A percentile compares a stretch with the other conserved stretches of the same genome.
Conservation (phyloP, 345 rosid species). For the Salix exigua region DNA sequence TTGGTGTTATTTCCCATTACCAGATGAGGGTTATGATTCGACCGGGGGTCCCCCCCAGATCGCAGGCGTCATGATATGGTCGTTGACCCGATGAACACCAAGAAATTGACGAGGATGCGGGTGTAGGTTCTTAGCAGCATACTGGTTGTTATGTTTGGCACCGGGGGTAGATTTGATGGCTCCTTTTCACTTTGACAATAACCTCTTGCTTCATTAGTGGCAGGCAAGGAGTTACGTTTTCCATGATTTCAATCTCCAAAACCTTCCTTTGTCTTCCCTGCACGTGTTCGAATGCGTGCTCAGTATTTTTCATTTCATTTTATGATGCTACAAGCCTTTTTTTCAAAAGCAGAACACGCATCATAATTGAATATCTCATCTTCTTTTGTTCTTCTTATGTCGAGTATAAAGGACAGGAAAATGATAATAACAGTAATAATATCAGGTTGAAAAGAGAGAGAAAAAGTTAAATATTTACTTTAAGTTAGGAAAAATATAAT, state of each 20-base stretch:
- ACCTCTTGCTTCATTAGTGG: background rate
- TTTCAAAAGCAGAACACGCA: no score
- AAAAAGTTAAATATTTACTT: no score
- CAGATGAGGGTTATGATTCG: background rate
- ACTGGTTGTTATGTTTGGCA: background rate
- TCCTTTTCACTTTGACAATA: background rate
- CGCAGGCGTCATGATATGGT: background rate
- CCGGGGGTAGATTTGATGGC: background rate
- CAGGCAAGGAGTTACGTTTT: background rate
- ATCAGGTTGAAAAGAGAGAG: no score
- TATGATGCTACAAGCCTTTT: no score
- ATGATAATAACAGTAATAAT: no score
- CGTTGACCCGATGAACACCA: background rate
- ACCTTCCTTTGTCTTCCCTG: background rate
- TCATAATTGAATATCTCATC: no score
- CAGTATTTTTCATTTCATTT: no score
- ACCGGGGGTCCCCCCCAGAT: no score
- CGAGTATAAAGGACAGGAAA: no score
- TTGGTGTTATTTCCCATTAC: background rate
- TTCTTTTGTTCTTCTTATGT: no score
- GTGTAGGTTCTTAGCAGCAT: background rate
- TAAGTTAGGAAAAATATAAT: no score
- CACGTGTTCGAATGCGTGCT: no score
- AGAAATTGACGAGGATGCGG: background rate
- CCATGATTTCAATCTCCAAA: accelerated